A percentile compares a stretch with the other conserved stretches of the same genome.
Evolutionary conservation across 306 rosid species (phyloP).

Genomic region (Benincasa hispida): DNA sequence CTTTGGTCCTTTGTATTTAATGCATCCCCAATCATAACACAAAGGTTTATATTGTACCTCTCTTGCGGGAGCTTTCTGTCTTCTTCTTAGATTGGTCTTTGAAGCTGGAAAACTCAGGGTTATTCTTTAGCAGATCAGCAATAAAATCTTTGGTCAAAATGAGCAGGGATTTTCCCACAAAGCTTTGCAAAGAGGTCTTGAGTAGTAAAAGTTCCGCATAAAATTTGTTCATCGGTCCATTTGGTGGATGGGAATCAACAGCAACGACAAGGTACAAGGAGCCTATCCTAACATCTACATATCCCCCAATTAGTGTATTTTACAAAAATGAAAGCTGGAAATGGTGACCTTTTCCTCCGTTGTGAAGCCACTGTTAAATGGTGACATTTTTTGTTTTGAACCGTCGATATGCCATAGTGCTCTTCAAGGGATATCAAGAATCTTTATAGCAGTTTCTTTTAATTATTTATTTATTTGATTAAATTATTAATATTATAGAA

Average conservation of each 20-base stretch:
- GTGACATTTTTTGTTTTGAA: background rate
- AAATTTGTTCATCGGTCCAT: background rate
- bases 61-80: background rate
- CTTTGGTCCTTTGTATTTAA: background rate
- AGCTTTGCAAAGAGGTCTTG: background rate
- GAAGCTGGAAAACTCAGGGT: background rate
- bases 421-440: background rate
- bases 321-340: background rate
- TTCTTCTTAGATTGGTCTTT: background rate
- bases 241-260: background rate
- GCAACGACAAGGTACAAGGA: background rate
- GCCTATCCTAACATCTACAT: background rate
- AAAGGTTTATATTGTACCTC: background rate
- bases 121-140: background rate
- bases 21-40: background rate
- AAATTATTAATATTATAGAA: too few species aligned
- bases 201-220: background rate
- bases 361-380: background rate
- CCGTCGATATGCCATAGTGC: background rate
- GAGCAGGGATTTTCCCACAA: background rate
- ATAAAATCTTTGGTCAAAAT: background rate
- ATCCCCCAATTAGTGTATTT: background rate
- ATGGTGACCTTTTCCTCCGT: background rate
- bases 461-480: too few species aligned
- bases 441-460: too few species aligned